A percentile compares a stretch with the other conserved stretches of the same genome.
phyloP scores from a whole-genome alignment of 495 filamentous ascomycete species.

The Xylaria telfairii region DNA sequence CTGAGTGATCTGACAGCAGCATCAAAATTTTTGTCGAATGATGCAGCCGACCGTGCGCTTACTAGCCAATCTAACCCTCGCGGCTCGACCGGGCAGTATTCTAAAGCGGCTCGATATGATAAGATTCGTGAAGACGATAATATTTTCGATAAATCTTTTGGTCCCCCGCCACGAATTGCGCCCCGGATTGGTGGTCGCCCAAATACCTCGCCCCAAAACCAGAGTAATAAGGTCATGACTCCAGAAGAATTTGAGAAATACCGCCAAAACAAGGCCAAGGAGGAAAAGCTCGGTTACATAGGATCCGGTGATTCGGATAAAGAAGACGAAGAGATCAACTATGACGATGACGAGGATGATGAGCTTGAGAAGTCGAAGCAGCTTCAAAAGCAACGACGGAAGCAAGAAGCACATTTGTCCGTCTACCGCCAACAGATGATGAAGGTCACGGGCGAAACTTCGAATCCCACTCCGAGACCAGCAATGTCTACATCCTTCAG shows the following conservation, averaged over 20 bases:
- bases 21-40: slow-evolving; percentile 48
- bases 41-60: slow-evolving; percentile 13
- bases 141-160: slow-evolving; percentile 59
- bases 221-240: slow-evolving; percentile 80
- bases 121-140: slow-evolving; percentile 51
- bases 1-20: slow-evolving; percentile 67
- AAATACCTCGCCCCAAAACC: slow-evolving; percentile 44
- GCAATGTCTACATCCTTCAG: slow-evolving; percentile 58
- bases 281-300: slow-evolving; percentile 45
- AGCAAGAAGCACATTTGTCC: slow-evolving; percentile 89
- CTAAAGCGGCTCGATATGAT: slow-evolving; percentile 40
- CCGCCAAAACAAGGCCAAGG: slow-evolving; percentile 75
- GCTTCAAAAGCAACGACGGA: slow-evolving; percentile 76
- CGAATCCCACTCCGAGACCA: slow-evolving; percentile 50
- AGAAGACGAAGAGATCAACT: slow-evolving; percentile 61
- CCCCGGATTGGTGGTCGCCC: slow-evolving; percentile 45
- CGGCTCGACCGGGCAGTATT: slow-evolving; percentile 38
- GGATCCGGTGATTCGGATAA: slow-evolving; percentile 56
- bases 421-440: slow-evolving; percentile 96
- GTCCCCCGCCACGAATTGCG: slow-evolving; percentile 62
- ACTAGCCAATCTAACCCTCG: background rate
- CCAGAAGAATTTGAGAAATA: slow-evolving; percentile 87
- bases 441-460: slow-evolving; percentile 84
- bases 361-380: slow-evolving; percentile 76
- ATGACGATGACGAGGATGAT: slow-evolving; percentile 79